These are phyloP conservation scores for Trametes polyzona DNA, from an alignment of 1,284 basidiomycete species.

Conservation along the genomic window DNA sequence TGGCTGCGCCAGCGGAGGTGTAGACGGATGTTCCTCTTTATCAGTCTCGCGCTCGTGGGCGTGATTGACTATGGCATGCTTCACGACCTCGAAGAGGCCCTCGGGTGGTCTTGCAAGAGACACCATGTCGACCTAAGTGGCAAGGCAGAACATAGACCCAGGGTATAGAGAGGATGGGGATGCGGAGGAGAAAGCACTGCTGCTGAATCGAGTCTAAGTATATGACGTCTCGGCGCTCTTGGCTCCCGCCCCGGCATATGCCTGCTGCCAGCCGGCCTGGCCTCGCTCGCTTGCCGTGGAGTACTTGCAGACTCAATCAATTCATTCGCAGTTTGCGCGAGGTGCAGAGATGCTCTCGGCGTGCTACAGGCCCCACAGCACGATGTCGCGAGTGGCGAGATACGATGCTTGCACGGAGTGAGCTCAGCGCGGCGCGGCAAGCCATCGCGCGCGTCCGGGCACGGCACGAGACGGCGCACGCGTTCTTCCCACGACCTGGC, in stretches of 20 bases:
- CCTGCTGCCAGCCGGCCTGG: background rate
- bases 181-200: background rate
- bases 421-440: background rate
- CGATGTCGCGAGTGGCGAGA: too few relatives aligned
- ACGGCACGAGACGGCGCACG: background rate
- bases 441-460: background rate
- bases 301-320: too few relatives aligned
- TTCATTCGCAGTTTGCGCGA: too few relatives aligned
- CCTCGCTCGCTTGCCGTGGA: background rate
- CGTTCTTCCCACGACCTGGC: too few relatives aligned
- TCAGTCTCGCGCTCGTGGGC: constrained; percentile 9
- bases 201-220: background rate
- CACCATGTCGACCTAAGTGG: constrained; percentile 27
- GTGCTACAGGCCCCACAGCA: too few relatives aligned
- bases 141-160: background rate
- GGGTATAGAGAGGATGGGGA: background rate
- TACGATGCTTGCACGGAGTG: background rate
- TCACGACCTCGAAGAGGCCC: constrained; percentile 29
- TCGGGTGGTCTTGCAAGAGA: constrained; percentile 31
- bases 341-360: too few relatives aligned
- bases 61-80: constrained; percentile 23
- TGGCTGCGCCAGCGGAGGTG: constrained; percentile 23
- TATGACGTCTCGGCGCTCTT: constrained; percentile 14
- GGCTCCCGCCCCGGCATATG: background rate
- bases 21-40: constrained; percentile 24